These are phyloP conservation scores for Graphium sp. DNA, from an alignment of 2,329 filamentous ascomycete genomes.

Conservation along the genomic window DNA sequence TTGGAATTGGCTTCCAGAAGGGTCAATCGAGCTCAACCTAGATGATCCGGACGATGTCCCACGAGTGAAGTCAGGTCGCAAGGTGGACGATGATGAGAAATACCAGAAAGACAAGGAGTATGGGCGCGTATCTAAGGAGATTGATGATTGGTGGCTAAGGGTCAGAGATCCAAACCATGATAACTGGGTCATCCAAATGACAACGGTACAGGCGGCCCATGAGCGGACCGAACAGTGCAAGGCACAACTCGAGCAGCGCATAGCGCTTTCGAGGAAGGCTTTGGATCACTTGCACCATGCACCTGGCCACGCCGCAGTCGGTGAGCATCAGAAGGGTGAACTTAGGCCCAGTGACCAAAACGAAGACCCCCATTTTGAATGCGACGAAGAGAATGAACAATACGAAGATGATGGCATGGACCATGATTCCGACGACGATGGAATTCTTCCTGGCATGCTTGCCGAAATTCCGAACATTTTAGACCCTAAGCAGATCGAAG, in stretches of 20 bases:
- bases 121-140: slow-evolving; percentile 44
- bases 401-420: slow-evolving; percentile 39
- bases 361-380: too few species aligned
- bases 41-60: slow-evolving; percentile 26
- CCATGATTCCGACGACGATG: slow-evolving; percentile 53
- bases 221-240: slow-evolving; percentile 40
- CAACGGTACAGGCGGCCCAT: slow-evolving; percentile 40
- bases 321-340: slow-evolving; percentile 2
- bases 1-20: slow-evolving; percentile 36
- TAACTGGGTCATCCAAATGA: slow-evolving; percentile 38
- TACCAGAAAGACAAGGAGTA: slow-evolving; percentile 42
- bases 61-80: too few species aligned
- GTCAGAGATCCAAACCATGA: slow-evolving; percentile 43
- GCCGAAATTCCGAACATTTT: slow-evolving; percentile 91
- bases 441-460: slow-evolving; percentile 65
- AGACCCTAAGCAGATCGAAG: slow-evolving; percentile 88
- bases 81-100: slow-evolving; percentile 36
- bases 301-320: slow-evolving; percentile 1
- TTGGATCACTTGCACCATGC: slow-evolving; percentile 3
- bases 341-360: too few species aligned
- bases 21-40: slow-evolving; percentile 14
- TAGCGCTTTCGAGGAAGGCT: slow-evolving; percentile 15
- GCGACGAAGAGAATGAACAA: slow-evolving; percentile 14
- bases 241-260: slow-evolving; percentile 39
- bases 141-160: slow-evolving; percentile 48